Conservation (phyloP, 345 rosid genomes). For the Syzygium aqueum region DNA sequence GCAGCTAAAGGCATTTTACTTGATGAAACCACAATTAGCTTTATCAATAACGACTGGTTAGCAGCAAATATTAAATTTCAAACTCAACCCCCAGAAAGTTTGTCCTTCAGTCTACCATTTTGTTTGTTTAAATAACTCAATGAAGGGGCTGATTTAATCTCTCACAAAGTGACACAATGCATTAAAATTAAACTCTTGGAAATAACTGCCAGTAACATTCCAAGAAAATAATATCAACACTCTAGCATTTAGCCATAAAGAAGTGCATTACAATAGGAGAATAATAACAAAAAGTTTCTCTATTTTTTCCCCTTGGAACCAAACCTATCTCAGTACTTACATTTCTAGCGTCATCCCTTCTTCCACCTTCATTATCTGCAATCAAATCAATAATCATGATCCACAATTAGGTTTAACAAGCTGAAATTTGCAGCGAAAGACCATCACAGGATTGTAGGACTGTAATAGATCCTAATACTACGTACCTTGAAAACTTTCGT, state of each 20-base stretch:
- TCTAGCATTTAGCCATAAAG: not conserved
- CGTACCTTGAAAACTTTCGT: slow-evolving; percentile 83
- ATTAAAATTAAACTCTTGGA: not conserved
- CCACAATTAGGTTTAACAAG: not conserved
- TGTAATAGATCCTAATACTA: not conserved
- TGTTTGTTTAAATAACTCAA: not conserved
- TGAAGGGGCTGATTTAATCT: not conserved
- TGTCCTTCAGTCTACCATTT: not conserved
- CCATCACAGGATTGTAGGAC: not conserved
- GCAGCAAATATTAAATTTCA: not conserved
- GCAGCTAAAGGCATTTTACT: not conserved
- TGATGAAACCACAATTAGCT: not conserved
- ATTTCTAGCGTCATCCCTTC: slow-evolving; percentile 93
- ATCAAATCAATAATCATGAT: not conserved
- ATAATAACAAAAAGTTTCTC: not conserved
- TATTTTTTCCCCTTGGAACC: not conserved
- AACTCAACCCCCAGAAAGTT: not conserved
- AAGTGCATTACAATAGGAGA: not conserved
- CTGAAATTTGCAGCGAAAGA: not conserved
- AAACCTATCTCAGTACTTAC: slow-evolving; percentile 35
- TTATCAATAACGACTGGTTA: not conserved
- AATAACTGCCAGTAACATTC: not conserved
- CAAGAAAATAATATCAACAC: not conserved
- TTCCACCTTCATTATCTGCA: slow-evolving; percentile 75
- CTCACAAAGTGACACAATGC: not conserved